Base-by-base conservation (phyloP, 345 rosid genomes). In the Hibiscus mutabilis region DNA sequence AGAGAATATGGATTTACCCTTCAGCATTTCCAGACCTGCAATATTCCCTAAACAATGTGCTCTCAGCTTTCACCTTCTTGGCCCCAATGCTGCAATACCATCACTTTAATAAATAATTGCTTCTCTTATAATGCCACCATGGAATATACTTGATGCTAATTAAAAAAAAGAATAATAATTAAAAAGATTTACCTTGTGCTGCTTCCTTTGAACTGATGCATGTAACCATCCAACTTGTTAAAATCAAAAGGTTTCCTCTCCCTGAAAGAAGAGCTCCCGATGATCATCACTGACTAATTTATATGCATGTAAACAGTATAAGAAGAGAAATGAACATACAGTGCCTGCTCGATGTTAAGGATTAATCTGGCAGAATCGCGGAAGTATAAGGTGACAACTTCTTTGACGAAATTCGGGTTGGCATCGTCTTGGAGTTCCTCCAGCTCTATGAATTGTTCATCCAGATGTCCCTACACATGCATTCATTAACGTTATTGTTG, bases 181-280 rank as follows among this genome's bases (percentile, higher is more conserved):
- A 35, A 35, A 35, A 37, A 8, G 42, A 40, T 40, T 40, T 40
- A 90, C 98, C 97, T 94, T 37, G 93, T 78, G 79, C 96, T 88
- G 68, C 97, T 94, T 80, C 98, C 98, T 78, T 86, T 94, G 82
- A 91, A 91, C 78, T 94, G 98, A 73, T 94, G 97, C 95, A 94
- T 94, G 73, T 65, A 79, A 71, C 72, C 77, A 78, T 94, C 98
- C 70, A 94, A 70, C 73, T 86, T 86, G 66, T 76, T 77, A 63
- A 87, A 94, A 77, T 89, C 95, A 69, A 83, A 79, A 67, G 90
- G 85, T 33, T 62, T 70, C 71, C 72, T 82, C 75, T 78, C 91
- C 87, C 94, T 89, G 76, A 44, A 76, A 4, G 73, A 44, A 75
- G 6, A 25, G 4, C 60, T 24, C n/a, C 12, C 29, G 27, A 25